Evolutionary conservation across 169 alveolate genomes (phyloP).

Genomic region (Hepatocystis sp.): DNA sequence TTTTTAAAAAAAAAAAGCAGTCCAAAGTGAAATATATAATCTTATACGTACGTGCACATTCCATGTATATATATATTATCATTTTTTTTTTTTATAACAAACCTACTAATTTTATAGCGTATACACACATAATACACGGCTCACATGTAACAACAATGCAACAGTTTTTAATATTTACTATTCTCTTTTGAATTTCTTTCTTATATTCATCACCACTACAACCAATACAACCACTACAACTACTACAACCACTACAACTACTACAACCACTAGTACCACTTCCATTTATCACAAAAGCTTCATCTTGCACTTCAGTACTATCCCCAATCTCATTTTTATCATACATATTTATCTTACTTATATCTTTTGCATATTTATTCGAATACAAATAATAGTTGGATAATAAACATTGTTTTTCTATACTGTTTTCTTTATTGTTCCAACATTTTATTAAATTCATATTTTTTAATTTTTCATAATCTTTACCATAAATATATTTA

Average conservation of each 20-base stretch:
- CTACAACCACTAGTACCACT: too few relatives aligned
- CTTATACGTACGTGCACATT: too few relatives aligned
- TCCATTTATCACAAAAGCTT: background rate
- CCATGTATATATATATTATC: too few relatives aligned
- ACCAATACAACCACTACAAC: too few relatives aligned
- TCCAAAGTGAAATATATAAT: too few relatives aligned
- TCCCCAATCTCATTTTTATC: background rate
- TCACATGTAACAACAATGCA: conserved; percentile 83
- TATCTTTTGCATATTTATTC: background rate
- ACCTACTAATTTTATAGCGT: conserved; percentile 83
- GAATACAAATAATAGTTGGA: conserved; percentile 2
- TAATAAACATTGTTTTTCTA: conserved; percentile 34
- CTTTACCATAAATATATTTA: conserved; percentile 44
- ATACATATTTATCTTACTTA: conserved; percentile 1
- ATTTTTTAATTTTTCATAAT: conserved; percentile 59
- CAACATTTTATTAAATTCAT: conserved; percentile 50
- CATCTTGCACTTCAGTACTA: background rate
- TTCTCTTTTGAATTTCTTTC: conserved; percentile 7
- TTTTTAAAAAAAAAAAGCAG: too few relatives aligned
- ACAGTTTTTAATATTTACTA: conserved; percentile 20
- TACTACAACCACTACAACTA: too few relatives aligned
- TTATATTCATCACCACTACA: conserved; percentile 28
- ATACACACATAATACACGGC: conserved; percentile 91
- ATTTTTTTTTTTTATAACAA: too few relatives aligned
- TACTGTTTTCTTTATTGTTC: conserved; percentile 30